Conservation (phyloP, 805 yeast species). For the Ogataea pignaliae region DNA sequence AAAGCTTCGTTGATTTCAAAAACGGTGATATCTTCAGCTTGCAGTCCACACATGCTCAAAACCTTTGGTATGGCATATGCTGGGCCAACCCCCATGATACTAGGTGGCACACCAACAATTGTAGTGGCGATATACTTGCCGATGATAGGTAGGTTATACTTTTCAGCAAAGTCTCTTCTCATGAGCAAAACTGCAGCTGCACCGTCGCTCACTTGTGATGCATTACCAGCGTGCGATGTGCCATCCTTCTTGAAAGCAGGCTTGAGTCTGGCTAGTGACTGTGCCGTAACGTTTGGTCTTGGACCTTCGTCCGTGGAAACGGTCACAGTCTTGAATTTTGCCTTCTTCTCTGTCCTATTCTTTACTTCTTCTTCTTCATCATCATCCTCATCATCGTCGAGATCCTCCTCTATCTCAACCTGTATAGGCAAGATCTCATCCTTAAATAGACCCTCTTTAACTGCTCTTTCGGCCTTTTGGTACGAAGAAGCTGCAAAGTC, state of each 20-base stretch:
- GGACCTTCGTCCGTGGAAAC: constrained; percentile 66
- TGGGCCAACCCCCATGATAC: constrained; percentile 97
- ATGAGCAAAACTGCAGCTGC: constrained; percentile 86
- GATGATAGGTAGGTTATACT: constrained; percentile 61
- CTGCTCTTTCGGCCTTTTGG: constrained; percentile 77
- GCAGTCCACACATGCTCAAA: constrained; percentile 40
- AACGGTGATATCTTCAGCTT: constrained; percentile 61
- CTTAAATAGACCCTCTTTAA: constrained; percentile 66
- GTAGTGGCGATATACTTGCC: constrained; percentile 80
- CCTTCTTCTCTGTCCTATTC: constrained; percentile 2
- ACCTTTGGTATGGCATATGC: constrained; percentile 90
- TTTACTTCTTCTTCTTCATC: constrained; percentile 31
- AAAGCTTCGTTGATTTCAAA: constrained; percentile 95
- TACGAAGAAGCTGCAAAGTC: constrained; percentile 84
- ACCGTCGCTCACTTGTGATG: constrained; percentile 95
- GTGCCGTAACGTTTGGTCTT: constrained; percentile 78
- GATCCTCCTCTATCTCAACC: constrained; percentile 50
- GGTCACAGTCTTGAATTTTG: constrained; percentile 25
- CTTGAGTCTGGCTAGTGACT: constrained; percentile 64
- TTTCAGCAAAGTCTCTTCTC: constrained; percentile 80
- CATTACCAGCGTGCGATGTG: constrained; percentile 90
- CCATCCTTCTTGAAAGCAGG: constrained; percentile 89
- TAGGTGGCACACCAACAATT: constrained; percentile 92
- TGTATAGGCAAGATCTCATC: constrained; percentile 85
- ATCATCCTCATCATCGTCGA: constrained; percentile 55